Percentiles rank a stretch among this genome's conserved stretches.
Conservation (phyloP, 148 eudicot species). For the Arbutus unedo region DNA sequence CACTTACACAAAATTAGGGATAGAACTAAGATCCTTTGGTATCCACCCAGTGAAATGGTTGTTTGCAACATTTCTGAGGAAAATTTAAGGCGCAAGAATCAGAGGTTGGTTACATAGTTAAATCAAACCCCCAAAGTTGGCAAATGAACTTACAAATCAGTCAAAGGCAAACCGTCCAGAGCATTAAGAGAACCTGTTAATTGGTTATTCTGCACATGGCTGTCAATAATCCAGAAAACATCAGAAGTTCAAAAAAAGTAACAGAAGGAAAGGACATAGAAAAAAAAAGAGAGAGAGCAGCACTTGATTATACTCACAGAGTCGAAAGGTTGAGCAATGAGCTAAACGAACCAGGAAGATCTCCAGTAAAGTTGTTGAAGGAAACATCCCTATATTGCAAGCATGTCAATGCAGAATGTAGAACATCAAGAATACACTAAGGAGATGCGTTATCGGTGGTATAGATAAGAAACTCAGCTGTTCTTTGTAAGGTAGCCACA, state of each 20-base stretch:
- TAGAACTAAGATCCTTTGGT: slow-evolving; percentile 68
- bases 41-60: slow-evolving; percentile 89
- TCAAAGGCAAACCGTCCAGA: slow-evolving; percentile 70
- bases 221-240: slow-evolving; percentile 36
- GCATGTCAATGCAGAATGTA: slow-evolving; percentile 12
- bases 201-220: slow-evolving; percentile 77
- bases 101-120: neutral
- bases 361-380: slow-evolving; percentile 72
- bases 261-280: neutral
- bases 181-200: slow-evolving; percentile 65
- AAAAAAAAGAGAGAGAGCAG: slow-evolving; percentile 13
- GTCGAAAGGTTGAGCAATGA: slow-evolving; percentile 75
- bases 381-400: slow-evolving; percentile 77
- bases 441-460: neutral
- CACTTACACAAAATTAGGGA: slow-evolving; percentile 78
- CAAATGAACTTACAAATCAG: slow-evolving; percentile 61
- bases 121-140: neutral
- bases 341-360: slow-evolving; percentile 67
- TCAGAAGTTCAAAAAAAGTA: slow-evolving; percentile 17
- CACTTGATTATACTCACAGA: slow-evolving; percentile 55
- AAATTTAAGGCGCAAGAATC: slow-evolving; percentile 4
- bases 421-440: slow-evolving; percentile 10
- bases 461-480: neutral
- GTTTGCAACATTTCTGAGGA: slow-evolving; percentile 82
- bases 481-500: neutral